Evolutionary conservation across 176 grass and related monocot genomes (phyloP).

Genomic region (Eragrostis curvula): DNA sequence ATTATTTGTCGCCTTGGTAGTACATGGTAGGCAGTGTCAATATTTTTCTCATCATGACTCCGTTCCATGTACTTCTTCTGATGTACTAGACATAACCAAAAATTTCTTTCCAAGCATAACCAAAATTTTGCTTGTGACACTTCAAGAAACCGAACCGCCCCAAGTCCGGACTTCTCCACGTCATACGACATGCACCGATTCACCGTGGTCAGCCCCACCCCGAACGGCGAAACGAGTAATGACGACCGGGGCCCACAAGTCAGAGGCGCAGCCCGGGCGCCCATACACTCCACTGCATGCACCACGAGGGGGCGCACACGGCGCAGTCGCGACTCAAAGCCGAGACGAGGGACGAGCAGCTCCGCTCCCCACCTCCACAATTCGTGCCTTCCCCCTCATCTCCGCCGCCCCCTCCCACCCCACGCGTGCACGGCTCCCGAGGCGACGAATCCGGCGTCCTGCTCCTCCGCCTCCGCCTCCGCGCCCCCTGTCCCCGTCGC

Average conservation of each 20-base stretch:
- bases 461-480: background rate
- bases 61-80: no score
- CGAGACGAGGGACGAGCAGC: background rate
- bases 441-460: slow-evolving; percentile 40
- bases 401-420: slow-evolving; percentile 9
- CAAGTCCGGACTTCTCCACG: no score
- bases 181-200: background rate
- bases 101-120: no score
- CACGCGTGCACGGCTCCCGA: slow-evolving; percentile 50
- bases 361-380: slow-evolving; percentile 38
- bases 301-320: background rate
- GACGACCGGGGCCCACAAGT: background rate
- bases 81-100: no score
- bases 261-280: background rate
- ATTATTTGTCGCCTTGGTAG: no score
- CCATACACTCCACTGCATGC: background rate
- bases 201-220: background rate
- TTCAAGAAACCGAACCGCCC: no score
- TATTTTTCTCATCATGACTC: no score
- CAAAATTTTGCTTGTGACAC: no score
- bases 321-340: background rate
- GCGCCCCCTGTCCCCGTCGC: slow-evolving; percentile 6
- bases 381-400: slow-evolving; percentile 10
- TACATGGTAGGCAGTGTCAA: no score
- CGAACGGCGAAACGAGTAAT: background rate